Evolutionary conservation across 2,329 filamentous ascomycete species (phyloP).

Genomic region (Colletotrichum lini): DNA sequence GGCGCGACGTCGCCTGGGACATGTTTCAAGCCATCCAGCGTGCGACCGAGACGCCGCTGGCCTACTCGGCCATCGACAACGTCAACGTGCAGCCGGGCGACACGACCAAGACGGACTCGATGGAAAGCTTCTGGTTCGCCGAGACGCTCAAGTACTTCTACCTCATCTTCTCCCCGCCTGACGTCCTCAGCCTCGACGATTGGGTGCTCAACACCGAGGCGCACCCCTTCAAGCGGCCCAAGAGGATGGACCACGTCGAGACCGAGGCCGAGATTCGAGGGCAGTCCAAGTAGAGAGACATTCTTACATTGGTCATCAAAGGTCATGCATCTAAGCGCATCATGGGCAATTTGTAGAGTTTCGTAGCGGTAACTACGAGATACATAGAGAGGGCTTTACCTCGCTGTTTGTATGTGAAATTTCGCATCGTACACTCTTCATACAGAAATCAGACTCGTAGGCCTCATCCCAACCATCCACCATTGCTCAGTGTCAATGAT

Average conservation of each 20-base stretch:
- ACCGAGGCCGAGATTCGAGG: conserved; percentile 29
- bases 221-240: conserved; percentile 61
- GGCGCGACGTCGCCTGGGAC: conserved; percentile 62
- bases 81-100: conserved; percentile 32
- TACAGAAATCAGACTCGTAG: neutral
- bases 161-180: conserved; percentile 76
- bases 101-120: conserved; percentile 43
- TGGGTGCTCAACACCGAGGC: conserved; percentile 76
- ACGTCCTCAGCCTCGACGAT: conserved; percentile 76
- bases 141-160: conserved; percentile 87
- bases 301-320: neutral
- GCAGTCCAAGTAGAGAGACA: conserved; percentile 2
- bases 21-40: conserved; percentile 62
- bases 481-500: neutral
- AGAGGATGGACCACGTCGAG: conserved; percentile 34
- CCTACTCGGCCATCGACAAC: conserved; percentile 57
- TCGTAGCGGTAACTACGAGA: neutral
- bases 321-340: neutral
- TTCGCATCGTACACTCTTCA: neutral
- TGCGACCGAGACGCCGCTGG: conserved; percentile 60
- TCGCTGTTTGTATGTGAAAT: neutral
- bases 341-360: neutral
- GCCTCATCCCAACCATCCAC: neutral
- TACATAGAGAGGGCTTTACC: neutral
- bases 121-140: conserved; percentile 76